Percentiles rank a stretch among this genome's conserved stretches.
These are phyloP conservation scores for Taphrina confusa DNA, from an alignment of 1,139 yeast species.

Conservation along the genomic window DNA sequence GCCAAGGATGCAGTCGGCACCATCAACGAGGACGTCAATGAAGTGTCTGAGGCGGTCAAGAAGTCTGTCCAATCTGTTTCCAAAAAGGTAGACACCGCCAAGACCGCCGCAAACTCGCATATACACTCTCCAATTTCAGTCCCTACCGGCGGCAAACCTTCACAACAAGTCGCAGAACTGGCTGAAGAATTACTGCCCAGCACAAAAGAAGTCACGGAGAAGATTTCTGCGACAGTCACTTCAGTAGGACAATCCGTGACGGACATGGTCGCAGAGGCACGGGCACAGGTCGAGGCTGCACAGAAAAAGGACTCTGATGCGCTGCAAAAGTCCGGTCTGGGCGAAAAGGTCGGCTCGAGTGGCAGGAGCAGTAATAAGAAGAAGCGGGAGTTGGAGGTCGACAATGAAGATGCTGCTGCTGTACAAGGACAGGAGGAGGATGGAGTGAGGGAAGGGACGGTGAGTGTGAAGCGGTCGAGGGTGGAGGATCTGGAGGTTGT, in stretches of 20 bases:
- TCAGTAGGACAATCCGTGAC: slow-evolving; percentile 20
- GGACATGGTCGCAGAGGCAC: slow-evolving; percentile 27
- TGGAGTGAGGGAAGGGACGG: slow-evolving; percentile 3
- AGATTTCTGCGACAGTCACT: not conserved
- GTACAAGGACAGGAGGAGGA: not conserved
- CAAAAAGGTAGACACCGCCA: slow-evolving; percentile 1
- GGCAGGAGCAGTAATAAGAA: not conserved
- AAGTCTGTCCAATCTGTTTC: not conserved
- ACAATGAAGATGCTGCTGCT: not conserved
- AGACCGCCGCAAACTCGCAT: slow-evolving; percentile 4
- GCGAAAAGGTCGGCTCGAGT: not conserved
- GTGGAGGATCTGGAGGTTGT: slow-evolving; percentile 36
- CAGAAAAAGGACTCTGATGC: slow-evolving; percentile 24
- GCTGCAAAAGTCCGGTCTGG: slow-evolving; percentile 6
- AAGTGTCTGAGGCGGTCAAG: slow-evolving; percentile 9
- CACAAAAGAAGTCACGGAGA: slow-evolving; percentile 1
- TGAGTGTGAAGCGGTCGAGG: slow-evolving; percentile 32
- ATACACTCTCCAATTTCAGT: slow-evolving; percentile 3
- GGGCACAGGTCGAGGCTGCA: slow-evolving; percentile 27
- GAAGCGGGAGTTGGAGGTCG: slow-evolving; percentile 26
- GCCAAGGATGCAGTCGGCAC: slow-evolving; percentile 8
- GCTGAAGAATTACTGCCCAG: not conserved
- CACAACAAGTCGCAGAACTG: slow-evolving; percentile 1
- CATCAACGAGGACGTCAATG: slow-evolving; percentile 17
- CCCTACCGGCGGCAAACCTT: not conserved